Percentiles rank a stretch among this genome's conserved stretches.
Evolutionary conservation across 1,284 basidiomycete species (phyloP).

Genomic region (Moesziomyces globuligerus): DNA sequence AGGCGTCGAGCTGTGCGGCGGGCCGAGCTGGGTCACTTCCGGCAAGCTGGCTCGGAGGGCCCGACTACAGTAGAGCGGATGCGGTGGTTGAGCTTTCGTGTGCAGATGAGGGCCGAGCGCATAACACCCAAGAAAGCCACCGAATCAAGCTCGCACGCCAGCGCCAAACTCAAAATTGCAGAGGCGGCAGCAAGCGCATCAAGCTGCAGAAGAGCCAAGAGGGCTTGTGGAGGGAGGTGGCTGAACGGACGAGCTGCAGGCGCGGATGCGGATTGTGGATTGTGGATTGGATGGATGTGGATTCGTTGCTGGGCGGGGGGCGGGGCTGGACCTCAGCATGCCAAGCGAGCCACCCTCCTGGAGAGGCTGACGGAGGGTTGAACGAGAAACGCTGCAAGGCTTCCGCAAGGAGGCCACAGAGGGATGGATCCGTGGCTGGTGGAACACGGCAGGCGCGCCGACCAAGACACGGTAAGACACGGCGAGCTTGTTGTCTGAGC

Average conservation of each 20-base stretch:
- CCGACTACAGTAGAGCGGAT: too few relatives aligned
- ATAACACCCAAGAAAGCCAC: not conserved
- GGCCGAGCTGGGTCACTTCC: too few relatives aligned
- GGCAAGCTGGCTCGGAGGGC: too few relatives aligned
- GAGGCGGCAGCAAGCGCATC: not conserved
- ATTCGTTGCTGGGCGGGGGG: not conserved
- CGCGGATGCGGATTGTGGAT: slow-evolving; percentile 7
- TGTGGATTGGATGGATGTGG: not conserved
- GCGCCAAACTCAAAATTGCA: not conserved
- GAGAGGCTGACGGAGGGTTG: too few relatives aligned
- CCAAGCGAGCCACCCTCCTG: not conserved
- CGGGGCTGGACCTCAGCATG: not conserved
- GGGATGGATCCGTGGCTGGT: too few relatives aligned
- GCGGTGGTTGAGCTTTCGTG: too few relatives aligned
- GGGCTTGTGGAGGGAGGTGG: slow-evolving; percentile 2
- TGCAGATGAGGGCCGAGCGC: not conserved
- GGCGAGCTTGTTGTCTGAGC: not conserved
- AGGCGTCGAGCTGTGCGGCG: too few relatives aligned
- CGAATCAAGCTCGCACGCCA: not conserved
- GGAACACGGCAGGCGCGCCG: too few relatives aligned
- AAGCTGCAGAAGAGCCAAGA: not conserved
- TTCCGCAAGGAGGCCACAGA: too few relatives aligned
- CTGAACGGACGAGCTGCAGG: slow-evolving; percentile 9
- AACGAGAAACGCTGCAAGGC: too few relatives aligned
- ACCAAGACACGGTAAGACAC: not conserved